Evolutionary conservation across 192 early-diverging fungal genomes (phyloP).

Genomic region (Backusella liffmaniae): DNA sequence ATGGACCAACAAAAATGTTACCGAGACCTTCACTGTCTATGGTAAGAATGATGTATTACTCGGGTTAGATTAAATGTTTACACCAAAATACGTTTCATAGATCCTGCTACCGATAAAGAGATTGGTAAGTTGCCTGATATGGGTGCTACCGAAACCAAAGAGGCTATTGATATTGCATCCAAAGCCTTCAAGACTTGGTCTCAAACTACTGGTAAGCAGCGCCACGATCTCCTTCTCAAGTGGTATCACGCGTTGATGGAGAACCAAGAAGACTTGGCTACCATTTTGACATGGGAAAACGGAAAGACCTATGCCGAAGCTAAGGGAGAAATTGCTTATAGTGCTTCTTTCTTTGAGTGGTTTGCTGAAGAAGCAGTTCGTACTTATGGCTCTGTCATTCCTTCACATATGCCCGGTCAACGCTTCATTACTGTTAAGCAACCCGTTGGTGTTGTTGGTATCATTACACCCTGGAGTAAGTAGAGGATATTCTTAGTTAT

Average conservation of each 20-base stretch:
- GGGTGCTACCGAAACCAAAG: slow-evolving; percentile 53
- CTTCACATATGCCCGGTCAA: slow-evolving; percentile 49
- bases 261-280: slow-evolving; percentile 74
- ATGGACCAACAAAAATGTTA: slow-evolving; percentile 44
- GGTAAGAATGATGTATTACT: slow-evolving; percentile 36
- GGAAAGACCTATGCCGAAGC: slow-evolving; percentile 73
- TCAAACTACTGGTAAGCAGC: slow-evolving; percentile 55
- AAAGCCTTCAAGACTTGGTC: slow-evolving; percentile 62
- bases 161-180: slow-evolving; percentile 58
- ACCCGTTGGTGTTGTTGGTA: slow-evolving; percentile 76
- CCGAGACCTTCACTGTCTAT: slow-evolving; percentile 49
- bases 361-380: slow-evolving; percentile 84
- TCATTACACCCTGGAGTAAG: slow-evolving; percentile 74
- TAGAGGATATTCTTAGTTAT: neutral
- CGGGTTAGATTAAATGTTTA: neutral
- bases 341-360: slow-evolving; percentile 79
- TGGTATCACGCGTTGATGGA: slow-evolving; percentile 65
- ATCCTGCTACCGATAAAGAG: slow-evolving; percentile 60
- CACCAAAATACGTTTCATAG: slow-evolving; percentile 17
- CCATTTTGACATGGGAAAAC: slow-evolving; percentile 81
- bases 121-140: slow-evolving; percentile 70
- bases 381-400: slow-evolving; percentile 77
- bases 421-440: slow-evolving; percentile 73
- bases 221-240: slow-evolving; percentile 58
- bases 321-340: slow-evolving; percentile 63